Base-by-base conservation (phyloP, 352 stramenopile genomes). In the Blastocystis sp. region DNA sequence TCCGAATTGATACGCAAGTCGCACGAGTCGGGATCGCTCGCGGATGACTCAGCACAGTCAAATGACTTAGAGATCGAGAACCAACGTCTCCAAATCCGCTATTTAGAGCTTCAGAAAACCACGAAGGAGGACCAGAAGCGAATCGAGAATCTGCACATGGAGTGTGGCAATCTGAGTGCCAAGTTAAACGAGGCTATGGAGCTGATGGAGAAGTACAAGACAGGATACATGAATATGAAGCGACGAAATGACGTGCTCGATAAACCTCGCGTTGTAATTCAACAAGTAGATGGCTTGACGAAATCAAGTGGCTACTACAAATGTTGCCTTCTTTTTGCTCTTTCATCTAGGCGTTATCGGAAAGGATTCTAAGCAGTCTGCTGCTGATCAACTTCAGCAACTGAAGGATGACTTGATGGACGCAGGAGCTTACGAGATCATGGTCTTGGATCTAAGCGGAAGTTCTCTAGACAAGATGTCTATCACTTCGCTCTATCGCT, bases 201-300 rank as follows among this genome's bases (percentile, higher is more conserved):
- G 55, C 16, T 39, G 45, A 66, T 63, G 70, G 70, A 81, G 43
- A 81, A 81, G n/a, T 81, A 81, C 70, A 81, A 81, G n/a, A 81
- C 70, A 20, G 70, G 70, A 5, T 81, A 81, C 37, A 39, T 81
- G 45, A 81, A 81, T 41, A 63, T 81, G 70, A 81, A 81, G 70
- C 50, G 55, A 18, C 24, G 50, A 3, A 66, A 62, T 16, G 70
- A 81, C 24, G 20, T 26, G 39, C 13, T 81, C 7, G 70, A 81
- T 8, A 81, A n/a, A 37, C 53, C 59, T 37, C 59, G 18, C 5
- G 24, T 65, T 20, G 20, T 62, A n/a, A 24, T 45, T 1, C 37
- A 63, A 53, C n/a, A 30, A n/a, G 37, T 63, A 6, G n/a, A 37
- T 18, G 7, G 6, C 4, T 37, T 79, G 20, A 79, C 43, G 4